Base-by-base conservation (phyloP, 2,329 filamentous ascomycete genomes). In the Cryphonectria naterciae region DNA sequence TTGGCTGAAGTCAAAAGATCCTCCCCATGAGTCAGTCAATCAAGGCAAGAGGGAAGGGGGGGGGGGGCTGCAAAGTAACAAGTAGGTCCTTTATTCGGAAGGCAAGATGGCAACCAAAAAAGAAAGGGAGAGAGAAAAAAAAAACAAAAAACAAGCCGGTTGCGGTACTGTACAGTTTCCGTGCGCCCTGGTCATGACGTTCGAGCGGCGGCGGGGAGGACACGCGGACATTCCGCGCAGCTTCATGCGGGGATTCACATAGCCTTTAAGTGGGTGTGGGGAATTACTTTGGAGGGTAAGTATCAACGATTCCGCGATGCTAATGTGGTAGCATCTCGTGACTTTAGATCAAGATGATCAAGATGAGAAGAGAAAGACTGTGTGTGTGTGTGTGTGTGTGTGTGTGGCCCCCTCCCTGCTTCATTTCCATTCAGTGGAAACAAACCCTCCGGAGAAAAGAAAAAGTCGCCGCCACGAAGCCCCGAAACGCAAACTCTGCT, bases 121-220 rank as follows among this genome's bases (percentile, higher is more conserved):
- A 8, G 46, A 3, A 22, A n/a, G 22, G 5, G 1, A n/a, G 13
- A 3, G 19, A 46, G 4, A 19, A 46, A 46, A 46, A 2, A 46
- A 11, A 41, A 22, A n/a, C 8, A 22, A 39, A 8, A 39, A 39
- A 15, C 32, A 10, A n/a, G 54, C 54, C 65, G 65, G 39, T 67
- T 67, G 35, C 65, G 52, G 54, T 67, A 67, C 65, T 39, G 54
- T 67, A 67, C 56, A 67, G 49, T 67, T 41, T 35, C 25, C 37
- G 37, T 11, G 49, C 49, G 52, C n/a, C 52, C 52, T 17, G 10
- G n/a, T 25, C 52, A 46, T 66, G 43, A 52, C 52, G n/a, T 25
- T 39, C 46, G 32, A n/a, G 25, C 25, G 28, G 25, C n/a, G 39
- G 64, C 43, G 43, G 64, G 64, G 46, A 54, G 28, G 65, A 46